Conservation (phyloP, 139 green algal genomes). For the Dunaliella primolecta region DNA sequence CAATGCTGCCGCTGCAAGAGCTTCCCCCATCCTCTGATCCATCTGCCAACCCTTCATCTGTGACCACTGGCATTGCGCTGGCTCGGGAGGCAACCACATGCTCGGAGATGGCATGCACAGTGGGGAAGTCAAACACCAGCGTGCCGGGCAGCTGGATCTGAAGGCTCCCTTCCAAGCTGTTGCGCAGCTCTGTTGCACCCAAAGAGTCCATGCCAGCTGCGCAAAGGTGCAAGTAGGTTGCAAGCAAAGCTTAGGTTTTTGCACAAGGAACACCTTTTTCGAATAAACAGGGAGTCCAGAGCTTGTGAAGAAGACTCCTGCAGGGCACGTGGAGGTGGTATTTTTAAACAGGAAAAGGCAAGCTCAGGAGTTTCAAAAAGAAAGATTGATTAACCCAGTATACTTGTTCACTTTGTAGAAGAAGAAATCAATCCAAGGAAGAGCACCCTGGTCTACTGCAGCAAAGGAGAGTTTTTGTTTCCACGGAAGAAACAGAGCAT, state of each 20-base stretch:
- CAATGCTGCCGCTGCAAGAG: not conserved
- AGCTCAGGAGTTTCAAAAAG: not conserved
- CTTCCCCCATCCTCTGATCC: not conserved
- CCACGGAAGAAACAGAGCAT: too few relatives aligned
- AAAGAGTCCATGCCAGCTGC: constrained; percentile 72
- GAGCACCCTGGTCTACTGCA: not conserved
- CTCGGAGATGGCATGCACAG: constrained; percentile 30
- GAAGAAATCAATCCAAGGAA: not conserved
- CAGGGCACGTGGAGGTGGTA: not conserved
- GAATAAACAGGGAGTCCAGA: not conserved
- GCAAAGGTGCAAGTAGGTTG: not conserved
- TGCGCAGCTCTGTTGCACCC: constrained; percentile 73
- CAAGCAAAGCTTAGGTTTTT: not conserved
- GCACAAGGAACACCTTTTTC: too few relatives aligned
- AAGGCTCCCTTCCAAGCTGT: constrained; percentile 49
- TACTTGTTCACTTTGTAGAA: not conserved
- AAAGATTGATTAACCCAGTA: not conserved
- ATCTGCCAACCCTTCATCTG: not conserved
- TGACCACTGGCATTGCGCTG: not conserved
- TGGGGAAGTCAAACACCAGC: constrained; percentile 88
- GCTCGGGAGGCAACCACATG: not conserved
- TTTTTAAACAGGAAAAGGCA: not conserved
- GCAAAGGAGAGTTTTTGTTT: not conserved
- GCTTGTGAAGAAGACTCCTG: not conserved
- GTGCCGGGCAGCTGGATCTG: constrained; percentile 68